These are phyloP conservation scores for Camellia lanceoleosa DNA, from an alignment of 148 eudicot species.

Conservation along the genomic window DNA sequence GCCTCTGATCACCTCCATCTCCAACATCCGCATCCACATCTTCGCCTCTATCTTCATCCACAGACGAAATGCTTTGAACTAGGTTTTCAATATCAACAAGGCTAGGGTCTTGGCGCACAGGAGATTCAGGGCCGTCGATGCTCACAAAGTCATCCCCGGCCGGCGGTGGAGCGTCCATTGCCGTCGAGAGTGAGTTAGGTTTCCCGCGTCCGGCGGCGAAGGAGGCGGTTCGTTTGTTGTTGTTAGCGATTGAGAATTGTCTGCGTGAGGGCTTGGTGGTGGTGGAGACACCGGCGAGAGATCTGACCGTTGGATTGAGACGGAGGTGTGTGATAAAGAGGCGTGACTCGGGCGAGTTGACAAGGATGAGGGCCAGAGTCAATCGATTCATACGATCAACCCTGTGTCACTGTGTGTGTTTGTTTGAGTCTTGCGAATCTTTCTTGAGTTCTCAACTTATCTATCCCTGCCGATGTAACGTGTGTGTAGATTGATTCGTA, in stretches of 20 bases:
- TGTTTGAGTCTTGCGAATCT: no score
- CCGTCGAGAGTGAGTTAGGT: conserved; percentile 6
- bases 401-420: no score
- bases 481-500: no score
- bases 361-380: neutral
- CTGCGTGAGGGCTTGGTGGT: neutral
- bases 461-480: neutral
- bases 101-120: neutral
- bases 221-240: neutral
- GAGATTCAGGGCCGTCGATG: conserved; percentile 30
- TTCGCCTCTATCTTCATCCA: conserved; percentile 18
- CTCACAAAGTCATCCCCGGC: conserved; percentile 34
- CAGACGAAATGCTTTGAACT: conserved; percentile 19
- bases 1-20: conserved; percentile 18
- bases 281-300: neutral
- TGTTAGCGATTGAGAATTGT: neutral
- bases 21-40: conserved; percentile 11
- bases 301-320: conserved; percentile 7
- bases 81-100: conserved; percentile 20
- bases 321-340: neutral
- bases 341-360: conserved; percentile 1
- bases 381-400: conserved; percentile 2
- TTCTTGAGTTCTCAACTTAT: no score
- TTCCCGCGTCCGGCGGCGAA: conserved; percentile 13
- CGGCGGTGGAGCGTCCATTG: conserved; percentile 26